These are phyloP conservation scores for Hymenoscyphus infarciens DNA, from an alignment of 2,329 filamentous ascomycete species.

Conservation along the genomic window DNA sequence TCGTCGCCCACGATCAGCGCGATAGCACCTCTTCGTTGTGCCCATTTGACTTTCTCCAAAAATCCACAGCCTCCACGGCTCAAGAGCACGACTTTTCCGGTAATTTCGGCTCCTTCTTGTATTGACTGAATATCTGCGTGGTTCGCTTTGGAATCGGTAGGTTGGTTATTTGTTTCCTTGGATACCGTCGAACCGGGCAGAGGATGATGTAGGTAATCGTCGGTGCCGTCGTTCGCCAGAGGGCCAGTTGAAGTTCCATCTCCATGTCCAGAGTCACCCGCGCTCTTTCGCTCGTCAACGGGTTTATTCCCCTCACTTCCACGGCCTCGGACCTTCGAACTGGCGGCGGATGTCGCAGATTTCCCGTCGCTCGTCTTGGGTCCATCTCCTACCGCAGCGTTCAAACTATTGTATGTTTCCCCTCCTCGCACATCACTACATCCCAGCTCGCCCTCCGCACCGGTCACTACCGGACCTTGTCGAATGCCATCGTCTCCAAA, in stretches of 20 bases:
- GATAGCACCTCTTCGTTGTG: conserved; percentile 81
- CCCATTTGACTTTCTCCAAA: conserved; percentile 96
- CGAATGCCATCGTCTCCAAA: conserved; percentile 76
- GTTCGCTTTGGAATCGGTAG: conserved; percentile 27
- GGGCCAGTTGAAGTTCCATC: conserved; percentile 27
- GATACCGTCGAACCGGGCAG: conserved; percentile 38
- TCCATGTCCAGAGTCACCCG: conserved; percentile 20
- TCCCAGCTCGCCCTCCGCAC: conserved; percentile 78
- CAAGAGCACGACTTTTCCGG: conserved; percentile 86
- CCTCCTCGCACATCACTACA: conserved; percentile 89
- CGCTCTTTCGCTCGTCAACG: conserved; percentile 26
- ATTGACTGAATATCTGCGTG: conserved; percentile 90
- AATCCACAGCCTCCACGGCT: conserved; percentile 95
- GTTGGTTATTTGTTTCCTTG: conserved; percentile 26
- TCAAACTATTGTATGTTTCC: conserved; percentile 48
- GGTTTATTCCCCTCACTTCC: conserved; percentile 31
- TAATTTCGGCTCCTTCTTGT: conserved; percentile 88
- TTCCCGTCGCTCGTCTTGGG: conserved; percentile 24
- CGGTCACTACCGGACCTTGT: conserved; percentile 48
- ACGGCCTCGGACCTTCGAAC: conserved; percentile 41
- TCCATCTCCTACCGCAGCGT: conserved; percentile 20
- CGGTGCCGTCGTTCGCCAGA: conserved; percentile 68
- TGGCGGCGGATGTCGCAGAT: conserved; percentile 36
- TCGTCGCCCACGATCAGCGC: conserved; percentile 94
- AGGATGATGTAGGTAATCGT: conserved; percentile 72